Base-by-base conservation (phyloP, 2,329 filamentous ascomycete genomes). In the Whalleya microplaca region DNA sequence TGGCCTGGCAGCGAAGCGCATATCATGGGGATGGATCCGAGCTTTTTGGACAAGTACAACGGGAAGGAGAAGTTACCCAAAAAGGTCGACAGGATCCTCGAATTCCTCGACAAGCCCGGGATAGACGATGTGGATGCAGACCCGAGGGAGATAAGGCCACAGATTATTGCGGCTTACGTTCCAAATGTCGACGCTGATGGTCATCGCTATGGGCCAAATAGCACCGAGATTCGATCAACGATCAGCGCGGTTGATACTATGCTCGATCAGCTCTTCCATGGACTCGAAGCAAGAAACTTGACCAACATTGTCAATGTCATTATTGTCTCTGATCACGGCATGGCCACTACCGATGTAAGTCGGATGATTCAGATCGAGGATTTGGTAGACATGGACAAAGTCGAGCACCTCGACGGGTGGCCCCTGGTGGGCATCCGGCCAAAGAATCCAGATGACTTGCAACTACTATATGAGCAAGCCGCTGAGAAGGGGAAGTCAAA, bases 1-100 rank as follows among this genome's bases (percentile, higher is more conserved):
- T 99, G 95, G 95, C 95, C 95, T 1, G 95, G 95, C 2, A 96
- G 91, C 43, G 95, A 99, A 75, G 93, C 93, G 5, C 88, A 92
- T 71, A 89, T 96, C 58, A 80, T 85, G 12, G 79, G 82, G n/a
- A 78, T 87, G 18, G 87, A 93, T 61, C 91, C 93, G 2, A 87
- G 85, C 9, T 91, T 91, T 67, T 73, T 98, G 47, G 95, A 98
- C 76, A 88, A 86, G 66, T 99, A 84, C 76, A 94, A 96, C 64
- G 87, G 85, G 8, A 83, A 88, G 0, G 93, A 97, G 75, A 71
- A 78, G 29, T 80, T 99, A 1, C 72, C 84, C 0, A 84, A 81
- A 37, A 99, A 99, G 73, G 90, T 93, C 14, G 78, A 86, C 29
- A 84, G 92, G 42, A 86, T 98, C 6, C 77, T 99, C 10, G 84